A percentile compares a stretch with the other conserved stretches of the same genome.
Evolutionary conservation across 192 early-diverging fungal species (phyloP).

Genomic region (Coemansia sp.): DNA sequence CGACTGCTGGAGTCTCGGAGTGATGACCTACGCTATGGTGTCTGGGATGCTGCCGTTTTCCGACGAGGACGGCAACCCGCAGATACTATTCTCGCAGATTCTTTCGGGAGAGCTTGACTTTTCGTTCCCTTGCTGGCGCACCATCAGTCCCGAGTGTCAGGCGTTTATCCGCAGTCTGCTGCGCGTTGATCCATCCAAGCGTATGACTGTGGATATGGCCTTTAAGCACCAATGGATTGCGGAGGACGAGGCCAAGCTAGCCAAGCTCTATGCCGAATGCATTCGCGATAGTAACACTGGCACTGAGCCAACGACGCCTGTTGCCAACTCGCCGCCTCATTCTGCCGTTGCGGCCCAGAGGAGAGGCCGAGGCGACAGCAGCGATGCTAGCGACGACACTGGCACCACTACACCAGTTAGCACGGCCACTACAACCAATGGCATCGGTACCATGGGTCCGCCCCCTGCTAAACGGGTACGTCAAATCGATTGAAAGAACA

Average conservation of each 20-base stretch:
- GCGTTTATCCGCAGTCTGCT: conserved; percentile 54
- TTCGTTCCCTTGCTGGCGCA: conserved; percentile 51
- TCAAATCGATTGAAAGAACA: conserved; percentile 5
- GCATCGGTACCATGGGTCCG: conserved; percentile 36
- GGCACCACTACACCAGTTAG: background rate
- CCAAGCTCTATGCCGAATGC: conserved; percentile 49
- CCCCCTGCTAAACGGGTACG: conserved; percentile 42
- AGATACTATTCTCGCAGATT: conserved; percentile 51
- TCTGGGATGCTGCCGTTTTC: conserved; percentile 60
- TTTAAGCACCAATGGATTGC: conserved; percentile 65
- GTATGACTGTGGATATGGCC: conserved; percentile 60
- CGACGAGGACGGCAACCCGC: conserved; percentile 47
- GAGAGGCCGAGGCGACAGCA: conserved; percentile 3
- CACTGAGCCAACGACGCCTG: conserved; percentile 15
- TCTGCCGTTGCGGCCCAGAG: background rate
- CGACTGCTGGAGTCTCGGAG: conserved; percentile 76
- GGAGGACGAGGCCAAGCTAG: conserved; percentile 42
- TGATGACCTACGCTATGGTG: conserved; percentile 81
- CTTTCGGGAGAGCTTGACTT: conserved; percentile 55
- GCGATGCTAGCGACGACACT: background rate
- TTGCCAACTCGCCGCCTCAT: conserved; percentile 12
- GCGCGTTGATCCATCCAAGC: conserved; percentile 47
- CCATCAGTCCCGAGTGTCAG: conserved; percentile 49
- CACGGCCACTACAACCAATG: background rate
- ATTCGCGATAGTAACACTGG: conserved; percentile 5